Conservation (phyloP, 2,329 filamentous ascomycete species). For the Iodosphaeria phyllophila region DNA sequence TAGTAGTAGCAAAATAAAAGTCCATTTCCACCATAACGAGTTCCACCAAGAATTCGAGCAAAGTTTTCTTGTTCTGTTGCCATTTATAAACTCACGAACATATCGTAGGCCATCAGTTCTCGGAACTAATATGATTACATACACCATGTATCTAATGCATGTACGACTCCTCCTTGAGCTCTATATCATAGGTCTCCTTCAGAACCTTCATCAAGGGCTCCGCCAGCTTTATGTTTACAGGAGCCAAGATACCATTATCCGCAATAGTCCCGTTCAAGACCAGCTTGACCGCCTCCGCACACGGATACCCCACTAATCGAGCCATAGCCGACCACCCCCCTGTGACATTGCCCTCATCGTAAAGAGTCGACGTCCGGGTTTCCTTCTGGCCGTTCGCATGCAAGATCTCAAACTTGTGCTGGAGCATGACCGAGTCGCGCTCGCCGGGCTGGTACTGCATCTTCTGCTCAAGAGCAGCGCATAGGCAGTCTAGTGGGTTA, state of each 20-base stretch:
- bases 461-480: slow-evolving; percentile 76
- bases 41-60: no score
- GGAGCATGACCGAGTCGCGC: slow-evolving; percentile 66
- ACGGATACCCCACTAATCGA: slow-evolving; percentile 25
- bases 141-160: no score
- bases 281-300: slow-evolving; percentile 44
- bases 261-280: slow-evolving; percentile 58
- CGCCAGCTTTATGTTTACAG: slow-evolving; percentile 52
- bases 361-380: slow-evolving; percentile 63
- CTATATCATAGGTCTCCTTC: no score
- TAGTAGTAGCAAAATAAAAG: no score
- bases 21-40: no score
- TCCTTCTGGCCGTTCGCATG: slow-evolving; percentile 61
- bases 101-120: no score
- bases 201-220: slow-evolving; percentile 40
- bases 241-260: slow-evolving; percentile 60
- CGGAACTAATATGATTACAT: no score
- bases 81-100: no score
- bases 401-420: slow-evolving; percentile 76
- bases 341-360: slow-evolving; percentile 67
- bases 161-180: no score
- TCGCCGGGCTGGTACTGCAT: slow-evolving; percentile 74
- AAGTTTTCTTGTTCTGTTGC: no score
- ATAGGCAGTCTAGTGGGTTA: slow-evolving; percentile 81
- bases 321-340: slow-evolving; percentile 73